Base-by-base conservation (phyloP, 768 basidiomycete species). In the Tylopilus subfusipes region DNA sequence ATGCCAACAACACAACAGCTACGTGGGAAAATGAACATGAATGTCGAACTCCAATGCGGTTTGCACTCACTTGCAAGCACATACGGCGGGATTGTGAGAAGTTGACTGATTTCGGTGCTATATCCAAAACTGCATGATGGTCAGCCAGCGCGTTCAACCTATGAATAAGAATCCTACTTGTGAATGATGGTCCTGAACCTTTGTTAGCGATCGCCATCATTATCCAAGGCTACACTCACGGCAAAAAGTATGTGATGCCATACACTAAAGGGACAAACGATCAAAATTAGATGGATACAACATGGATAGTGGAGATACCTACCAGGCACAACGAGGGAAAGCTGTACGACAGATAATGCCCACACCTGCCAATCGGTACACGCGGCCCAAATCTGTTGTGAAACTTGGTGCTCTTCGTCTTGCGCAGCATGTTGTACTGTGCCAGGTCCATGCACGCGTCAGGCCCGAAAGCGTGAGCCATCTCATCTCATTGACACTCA, bases 311-410 rank as follows among this genome's bases (percentile, higher is more conserved):
- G 9, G 10, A 33, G 16, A 33, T 18, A 21, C 42, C 19, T 22
- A 52, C 50, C 16, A 27, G 50, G 42, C 7, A 9, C 42, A 9
- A 36, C 4, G 34, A 52, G 0, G n/a, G 50, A 52, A 18, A 52
- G 42, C 19, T 44, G 25, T 13, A 52, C 19, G 25, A 52, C 4
- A 6, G 50, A 44, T 44, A 52, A 18, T 9, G 42, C 42, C 50
- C 42, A 52, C 33, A 52, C 50, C 25, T 52, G 50, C 50, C 50
- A 52, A 52, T 52, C 50, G 11, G 50, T 52, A 14, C 30, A 44
- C 5, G 50, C 50, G 7, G 42, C 50, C 50, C 50, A 52, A 19
- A 52, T 8, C 10, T 52, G 50, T 25, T 36, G 9, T 1, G 24
- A 38, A 21, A 21, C 5, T 13, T 52, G 18, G 24, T 21, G 24